These are phyloP conservation scores for Aspergillus asperescens DNA, from an alignment of 495 filamentous ascomycete genomes.

Conservation along the genomic window DNA sequence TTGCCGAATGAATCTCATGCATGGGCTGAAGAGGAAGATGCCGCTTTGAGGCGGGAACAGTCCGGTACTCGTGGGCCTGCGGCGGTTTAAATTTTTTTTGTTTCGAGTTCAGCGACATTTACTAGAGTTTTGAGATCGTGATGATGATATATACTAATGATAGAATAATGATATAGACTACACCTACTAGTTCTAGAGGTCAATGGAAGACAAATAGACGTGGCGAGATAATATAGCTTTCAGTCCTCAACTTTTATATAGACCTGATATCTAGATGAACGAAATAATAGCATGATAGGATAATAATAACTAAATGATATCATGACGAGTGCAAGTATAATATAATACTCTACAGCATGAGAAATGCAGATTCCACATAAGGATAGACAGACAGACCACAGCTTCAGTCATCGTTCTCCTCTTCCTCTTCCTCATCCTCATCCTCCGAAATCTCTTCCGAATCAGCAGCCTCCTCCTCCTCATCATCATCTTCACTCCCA, in stretches of 20 bases:
- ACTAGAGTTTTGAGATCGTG: not conserved
- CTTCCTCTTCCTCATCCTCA: constrained; percentile 17
- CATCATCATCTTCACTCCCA: constrained; percentile 24
- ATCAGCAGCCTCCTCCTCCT: constrained; percentile 16
- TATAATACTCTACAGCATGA: not conserved
- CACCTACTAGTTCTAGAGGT: not conserved
- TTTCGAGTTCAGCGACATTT: not conserved
- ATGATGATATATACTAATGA: not conserved
- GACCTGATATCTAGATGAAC: constrained; percentile 1
- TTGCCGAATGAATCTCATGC: constrained; percentile 58
- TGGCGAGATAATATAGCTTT: not conserved
- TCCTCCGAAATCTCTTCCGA: constrained; percentile 21
- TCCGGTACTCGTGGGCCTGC: constrained; percentile 23
- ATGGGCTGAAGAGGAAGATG: constrained; percentile 58
- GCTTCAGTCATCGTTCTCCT: constrained; percentile 24
- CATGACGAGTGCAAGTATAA: constrained; percentile 1
- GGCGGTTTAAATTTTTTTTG: constrained; percentile 21
- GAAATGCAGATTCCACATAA: not conserved
- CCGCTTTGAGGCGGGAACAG: constrained; percentile 36
- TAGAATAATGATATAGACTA: not conserved
- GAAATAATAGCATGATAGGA: not conserved
- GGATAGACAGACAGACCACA: no score
- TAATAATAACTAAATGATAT: constrained; percentile 6
- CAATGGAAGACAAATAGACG: not conserved
- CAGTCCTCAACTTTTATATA: constrained; percentile 18